These are phyloP conservation scores for Coniochaeta sp. DNA, from an alignment of 2,329 filamentous ascomycete genomes.

Conservation along the genomic window DNA sequence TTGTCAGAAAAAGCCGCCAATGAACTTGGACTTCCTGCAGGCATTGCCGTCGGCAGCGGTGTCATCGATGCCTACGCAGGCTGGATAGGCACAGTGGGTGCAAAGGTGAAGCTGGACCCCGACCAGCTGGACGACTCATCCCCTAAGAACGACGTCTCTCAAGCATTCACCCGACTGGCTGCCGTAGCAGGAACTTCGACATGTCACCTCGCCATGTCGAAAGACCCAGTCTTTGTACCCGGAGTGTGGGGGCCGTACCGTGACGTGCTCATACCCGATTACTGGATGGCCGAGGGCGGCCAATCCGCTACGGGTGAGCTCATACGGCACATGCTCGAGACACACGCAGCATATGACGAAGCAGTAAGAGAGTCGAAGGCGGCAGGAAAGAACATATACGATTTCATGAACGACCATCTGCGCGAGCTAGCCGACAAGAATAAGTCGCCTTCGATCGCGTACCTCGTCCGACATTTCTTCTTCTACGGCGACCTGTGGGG, in stretches of 20 bases:
- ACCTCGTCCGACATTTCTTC: conserved; percentile 89
- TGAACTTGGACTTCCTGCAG: conserved; percentile 76
- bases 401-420: conserved; percentile 86
- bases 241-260: conserved; percentile 97
- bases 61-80: conserved; percentile 98
- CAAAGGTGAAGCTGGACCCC: conserved; percentile 71
- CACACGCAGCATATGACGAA: conserved; percentile 82
- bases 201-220: conserved; percentile 94
- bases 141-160: conserved; percentile 76
- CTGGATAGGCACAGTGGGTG: conserved; percentile 98
- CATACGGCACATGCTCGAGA: conserved; percentile 89
- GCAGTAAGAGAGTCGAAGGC: conserved; percentile 72
- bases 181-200: conserved; percentile 96
- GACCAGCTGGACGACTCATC: conserved; percentile 60
- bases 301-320: conserved; percentile 95
- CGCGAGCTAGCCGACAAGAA: conserved; percentile 63
- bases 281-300: conserved; percentile 96
- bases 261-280: conserved; percentile 83
- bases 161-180: conserved; percentile 87
- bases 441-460: conserved; percentile 69
- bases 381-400: conserved; percentile 84
- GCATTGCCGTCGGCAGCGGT: conserved; percentile 88
- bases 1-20: conserved; percentile 75
- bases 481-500: conserved; percentile 98
- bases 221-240: conserved; percentile 83